Conservation (phyloP, 305 asterid genomes). For the Fraxinus sp. region DNA sequence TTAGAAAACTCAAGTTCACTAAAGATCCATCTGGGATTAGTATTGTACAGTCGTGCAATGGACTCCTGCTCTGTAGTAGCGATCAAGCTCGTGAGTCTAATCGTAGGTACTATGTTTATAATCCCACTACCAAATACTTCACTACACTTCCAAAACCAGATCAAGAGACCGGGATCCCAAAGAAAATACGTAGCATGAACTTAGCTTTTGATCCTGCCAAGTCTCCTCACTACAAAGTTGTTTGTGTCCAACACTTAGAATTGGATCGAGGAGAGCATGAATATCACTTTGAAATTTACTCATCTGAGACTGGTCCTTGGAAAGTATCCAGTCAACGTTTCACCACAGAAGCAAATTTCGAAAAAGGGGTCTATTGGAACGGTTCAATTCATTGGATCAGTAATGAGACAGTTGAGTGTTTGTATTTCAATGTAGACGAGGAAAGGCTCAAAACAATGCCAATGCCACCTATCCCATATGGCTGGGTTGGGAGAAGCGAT, state of each 20-base stretch:
- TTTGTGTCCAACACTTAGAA: background rate
- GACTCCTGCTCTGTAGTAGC: conserved; percentile 18
- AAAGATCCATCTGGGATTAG: background rate
- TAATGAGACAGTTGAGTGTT: background rate
- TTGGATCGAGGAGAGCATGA: background rate
- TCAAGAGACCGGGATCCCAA: background rate
- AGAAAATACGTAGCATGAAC: background rate
- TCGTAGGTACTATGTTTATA: conserved; percentile 15
- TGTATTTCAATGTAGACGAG: conserved; percentile 20
- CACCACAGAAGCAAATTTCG: background rate
- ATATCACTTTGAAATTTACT: conserved; percentile 23
- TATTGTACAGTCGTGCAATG: conserved; percentile 35
- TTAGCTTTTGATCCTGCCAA: conserved; percentile 34
- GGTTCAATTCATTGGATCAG: conserved; percentile 35
- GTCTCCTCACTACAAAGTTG: conserved; percentile 29
- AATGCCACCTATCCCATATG: background rate
- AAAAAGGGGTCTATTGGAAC: conserved; percentile 32
- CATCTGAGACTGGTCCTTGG: conserved; percentile 29
- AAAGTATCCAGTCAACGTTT: conserved; percentile 11
- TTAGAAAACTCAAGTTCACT: background rate
- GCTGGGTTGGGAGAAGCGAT: background rate
- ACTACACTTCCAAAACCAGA: conserved; percentile 3
- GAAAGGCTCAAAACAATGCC: conserved; percentile 21
- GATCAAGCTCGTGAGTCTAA: too few species aligned
- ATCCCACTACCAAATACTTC: conserved; percentile 29